Percentiles rank a stretch among this genome's conserved stretches.
Conservation (phyloP, 106 monocot species). For the Dioscorea alata region DNA sequence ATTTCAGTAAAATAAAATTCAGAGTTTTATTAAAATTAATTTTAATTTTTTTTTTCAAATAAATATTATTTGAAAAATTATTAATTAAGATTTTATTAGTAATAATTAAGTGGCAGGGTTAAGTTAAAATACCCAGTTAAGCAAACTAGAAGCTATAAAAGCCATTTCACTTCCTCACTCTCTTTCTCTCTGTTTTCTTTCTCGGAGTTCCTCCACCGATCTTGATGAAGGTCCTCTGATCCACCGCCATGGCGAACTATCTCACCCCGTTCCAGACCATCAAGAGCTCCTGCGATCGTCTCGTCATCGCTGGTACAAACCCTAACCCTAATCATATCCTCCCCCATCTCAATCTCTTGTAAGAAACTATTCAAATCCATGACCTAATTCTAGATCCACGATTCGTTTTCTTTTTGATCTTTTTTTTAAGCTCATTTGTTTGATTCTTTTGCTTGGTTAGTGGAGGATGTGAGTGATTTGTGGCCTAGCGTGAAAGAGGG, state of each 20-base stretch:
- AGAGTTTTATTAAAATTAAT: too few relatives aligned
- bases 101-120: too few relatives aligned
- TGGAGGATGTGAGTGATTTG: conserved; percentile 98
- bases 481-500: conserved; percentile 87
- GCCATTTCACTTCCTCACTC: not conserved
- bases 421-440: not conserved
- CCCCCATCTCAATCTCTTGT: not conserved
- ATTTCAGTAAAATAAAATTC: too few relatives aligned
- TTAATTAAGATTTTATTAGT: too few relatives aligned
- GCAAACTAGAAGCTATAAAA: not conserved
- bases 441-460: conserved; percentile 24
- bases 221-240: not conserved
- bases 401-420: conserved; percentile 8
- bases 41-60: too few relatives aligned
- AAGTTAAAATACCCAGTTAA: too few relatives aligned
- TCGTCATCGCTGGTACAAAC: conserved; percentile 72
- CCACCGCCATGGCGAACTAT: conserved; percentile 76
- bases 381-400: not conserved
- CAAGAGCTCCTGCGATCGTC: conserved; percentile 80
- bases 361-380: not conserved
- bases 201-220: not conserved
- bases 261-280: conserved; percentile 94
- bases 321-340: not conserved
- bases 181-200: not conserved
- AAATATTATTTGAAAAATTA: too few relatives aligned